phyloP scores from a whole-genome alignment of 129 eudicot genomes.

The Centella asiatica region DNA sequence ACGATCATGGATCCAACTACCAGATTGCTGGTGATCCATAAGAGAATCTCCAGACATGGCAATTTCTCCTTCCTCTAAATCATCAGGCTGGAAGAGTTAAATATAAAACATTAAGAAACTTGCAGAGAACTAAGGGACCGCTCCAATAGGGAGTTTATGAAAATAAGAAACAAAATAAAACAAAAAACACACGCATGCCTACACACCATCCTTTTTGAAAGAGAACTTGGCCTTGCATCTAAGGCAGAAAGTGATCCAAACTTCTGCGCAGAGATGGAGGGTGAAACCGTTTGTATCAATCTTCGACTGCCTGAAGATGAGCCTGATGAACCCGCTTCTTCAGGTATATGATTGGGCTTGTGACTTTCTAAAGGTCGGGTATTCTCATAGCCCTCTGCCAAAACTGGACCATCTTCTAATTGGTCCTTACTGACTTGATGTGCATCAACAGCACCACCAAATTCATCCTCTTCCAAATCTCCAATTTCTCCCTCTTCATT shows the following conservation, averaged over 20 bases:
- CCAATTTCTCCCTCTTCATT: constrained; percentile 60
- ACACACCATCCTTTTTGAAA: constrained; percentile 64
- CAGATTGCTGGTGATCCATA: constrained; percentile 70
- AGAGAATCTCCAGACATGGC: constrained; percentile 77
- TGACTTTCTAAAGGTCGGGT: constrained; percentile 32
- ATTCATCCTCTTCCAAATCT: constrained; percentile 78
- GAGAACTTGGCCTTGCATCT: constrained; percentile 72
- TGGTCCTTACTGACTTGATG: constrained; percentile 37
- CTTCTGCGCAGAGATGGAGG: constrained; percentile 79
- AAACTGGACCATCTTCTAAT: constrained; percentile 43
- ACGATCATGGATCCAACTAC: constrained; percentile 82
- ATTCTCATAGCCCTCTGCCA: constrained; percentile 42
- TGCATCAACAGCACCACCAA: constrained; percentile 29
- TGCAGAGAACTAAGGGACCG: background rate
- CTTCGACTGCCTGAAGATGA: constrained; percentile 62
- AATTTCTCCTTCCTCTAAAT: constrained; percentile 96
- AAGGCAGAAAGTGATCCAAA: constrained; percentile 92
- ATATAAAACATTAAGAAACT: constrained; percentile 4
- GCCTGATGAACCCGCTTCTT: constrained; percentile 75
- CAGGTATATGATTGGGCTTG: constrained; percentile 34
- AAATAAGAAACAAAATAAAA: background rate
- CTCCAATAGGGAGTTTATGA: too few relatives aligned
- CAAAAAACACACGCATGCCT: background rate
- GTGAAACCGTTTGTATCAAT: constrained; percentile 39
- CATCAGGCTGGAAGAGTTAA: constrained; percentile 47